Evolutionary conservation across 805 yeast species (phyloP).

Genomic region (Wickerhamiella australiensis): DNA sequence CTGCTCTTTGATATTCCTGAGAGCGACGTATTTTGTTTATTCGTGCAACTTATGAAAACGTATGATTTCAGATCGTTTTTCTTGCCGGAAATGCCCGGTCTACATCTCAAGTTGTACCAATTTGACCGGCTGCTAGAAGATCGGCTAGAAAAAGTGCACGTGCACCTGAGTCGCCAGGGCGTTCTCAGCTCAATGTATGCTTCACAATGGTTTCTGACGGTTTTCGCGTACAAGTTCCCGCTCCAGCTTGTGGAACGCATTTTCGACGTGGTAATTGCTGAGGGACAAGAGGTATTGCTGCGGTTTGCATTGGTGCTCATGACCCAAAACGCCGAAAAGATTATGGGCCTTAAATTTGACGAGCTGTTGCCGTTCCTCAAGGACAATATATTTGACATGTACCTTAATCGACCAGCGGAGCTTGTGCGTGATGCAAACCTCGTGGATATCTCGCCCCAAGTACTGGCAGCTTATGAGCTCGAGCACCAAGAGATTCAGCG

Average conservation of each 20-base stretch:
- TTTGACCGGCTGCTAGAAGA: slow-evolving; percentile 82
- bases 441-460: slow-evolving; percentile 59
- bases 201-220: slow-evolving; percentile 91
- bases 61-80: slow-evolving; percentile 71
- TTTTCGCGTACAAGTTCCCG: slow-evolving; percentile 92
- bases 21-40: slow-evolving; percentile 70
- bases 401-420: slow-evolving; percentile 50
- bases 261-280: slow-evolving; percentile 77
- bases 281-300: slow-evolving; percentile 78
- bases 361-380: slow-evolving; percentile 63
- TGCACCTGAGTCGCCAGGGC: slow-evolving; percentile 76
- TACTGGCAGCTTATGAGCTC: slow-evolving; percentile 53
- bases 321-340: slow-evolving; percentile 48
- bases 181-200: slow-evolving; percentile 92
- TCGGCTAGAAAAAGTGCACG: slow-evolving; percentile 53
- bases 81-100: slow-evolving; percentile 86
- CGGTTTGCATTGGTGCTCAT: slow-evolving; percentile 76
- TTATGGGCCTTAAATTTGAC: slow-evolving; percentile 61
- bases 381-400: slow-evolving; percentile 63
- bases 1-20: slow-evolving; percentile 68
- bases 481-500: slow-evolving; percentile 68
- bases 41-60: slow-evolving; percentile 67
- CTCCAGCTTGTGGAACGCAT: slow-evolving; percentile 75
- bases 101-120: slow-evolving; percentile 73
- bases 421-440: slow-evolving; percentile 70